Conservation (phyloP, 495 filamentous ascomycete species). For the Annulohypoxylon bovei region DNA sequence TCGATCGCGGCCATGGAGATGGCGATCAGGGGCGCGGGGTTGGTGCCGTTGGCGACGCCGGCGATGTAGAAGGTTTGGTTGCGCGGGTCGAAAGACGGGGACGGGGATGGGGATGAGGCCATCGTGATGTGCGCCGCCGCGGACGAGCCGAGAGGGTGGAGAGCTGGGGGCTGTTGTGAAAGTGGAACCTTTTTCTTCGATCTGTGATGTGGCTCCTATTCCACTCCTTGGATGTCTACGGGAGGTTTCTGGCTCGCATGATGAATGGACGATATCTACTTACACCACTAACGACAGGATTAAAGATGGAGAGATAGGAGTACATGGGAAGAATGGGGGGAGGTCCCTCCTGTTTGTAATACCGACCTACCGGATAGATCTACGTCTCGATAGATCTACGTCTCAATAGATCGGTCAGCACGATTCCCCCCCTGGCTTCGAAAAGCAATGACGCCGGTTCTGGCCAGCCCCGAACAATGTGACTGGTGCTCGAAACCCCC, state of each 20-base stretch:
- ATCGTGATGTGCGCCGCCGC: not conserved
- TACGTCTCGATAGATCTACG: not conserved
- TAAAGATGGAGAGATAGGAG: not conserved
- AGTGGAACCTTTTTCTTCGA: not conserved
- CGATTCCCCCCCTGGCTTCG: not conserved
- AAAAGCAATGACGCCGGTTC: conserved; percentile 17
- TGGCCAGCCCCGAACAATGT: conserved; percentile 21
- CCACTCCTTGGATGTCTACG: not conserved
- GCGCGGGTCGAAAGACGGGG: conserved; percentile 36
- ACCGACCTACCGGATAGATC: not conserved
- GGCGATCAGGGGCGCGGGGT: conserved; percentile 10
- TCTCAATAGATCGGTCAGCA: conserved; percentile 3
- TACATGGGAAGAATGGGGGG: not conserved
- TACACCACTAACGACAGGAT: not conserved
- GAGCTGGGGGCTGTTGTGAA: not conserved
- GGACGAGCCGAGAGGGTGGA: not conserved
- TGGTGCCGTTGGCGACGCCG: not conserved
- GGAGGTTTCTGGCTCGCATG: not conserved
- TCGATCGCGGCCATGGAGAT: conserved; percentile 29
- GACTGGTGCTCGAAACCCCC: not conserved
- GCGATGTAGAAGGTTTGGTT: conserved; percentile 36
- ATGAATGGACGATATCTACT: not conserved
- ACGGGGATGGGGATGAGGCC: not conserved
- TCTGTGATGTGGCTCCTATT: not conserved
- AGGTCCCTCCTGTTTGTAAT: not conserved